Percentiles rank a stretch among this genome's conserved stretches.
Evolutionary conservation across 495 filamentous ascomycete species (phyloP).

Genomic region (Tuber borchii): DNA sequence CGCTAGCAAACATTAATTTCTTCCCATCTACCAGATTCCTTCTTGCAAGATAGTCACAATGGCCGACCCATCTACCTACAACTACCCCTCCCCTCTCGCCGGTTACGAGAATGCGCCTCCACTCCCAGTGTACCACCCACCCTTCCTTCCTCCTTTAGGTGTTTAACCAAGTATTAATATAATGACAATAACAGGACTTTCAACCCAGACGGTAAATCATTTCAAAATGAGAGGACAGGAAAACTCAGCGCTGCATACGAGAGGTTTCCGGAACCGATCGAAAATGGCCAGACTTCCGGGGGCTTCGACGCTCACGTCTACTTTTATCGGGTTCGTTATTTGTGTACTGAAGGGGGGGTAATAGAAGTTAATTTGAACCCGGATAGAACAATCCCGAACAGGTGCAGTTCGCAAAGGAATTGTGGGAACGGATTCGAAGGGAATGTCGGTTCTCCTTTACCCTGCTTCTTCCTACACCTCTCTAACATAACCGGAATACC

Average conservation of each 20-base stretch:
- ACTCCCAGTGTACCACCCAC: conserved; percentile 51
- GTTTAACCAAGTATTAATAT: neutral
- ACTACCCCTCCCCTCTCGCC: conserved; percentile 60
- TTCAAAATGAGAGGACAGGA: conserved; percentile 54
- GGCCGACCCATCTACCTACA: conserved; percentile 44
- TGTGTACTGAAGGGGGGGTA: neutral
- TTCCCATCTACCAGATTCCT: no score
- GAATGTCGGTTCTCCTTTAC: conserved; percentile 55
- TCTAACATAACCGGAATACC: neutral
- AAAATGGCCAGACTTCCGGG: conserved; percentile 52
- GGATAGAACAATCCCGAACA: conserved; percentile 55
- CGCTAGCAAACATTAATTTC: neutral
- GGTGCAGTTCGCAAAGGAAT: conserved; percentile 57
- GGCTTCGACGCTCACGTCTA: conserved; percentile 78
- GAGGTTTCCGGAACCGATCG: conserved; percentile 57
- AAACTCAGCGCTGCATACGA: conserved; percentile 58
- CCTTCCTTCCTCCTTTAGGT: neutral
- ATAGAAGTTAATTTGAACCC: neutral
- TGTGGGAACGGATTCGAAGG: conserved; percentile 70
- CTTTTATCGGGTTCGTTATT: conserved; percentile 51
- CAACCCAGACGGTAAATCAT: conserved; percentile 61
- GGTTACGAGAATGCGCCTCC: conserved; percentile 60
- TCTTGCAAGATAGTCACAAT: conserved; percentile 9
- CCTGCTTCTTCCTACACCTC: neutral
- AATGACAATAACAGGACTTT: conserved; percentile 40